Base-by-base conservation (phyloP, 345 rosid species). In the Arabidopsis thaliana region DNA sequence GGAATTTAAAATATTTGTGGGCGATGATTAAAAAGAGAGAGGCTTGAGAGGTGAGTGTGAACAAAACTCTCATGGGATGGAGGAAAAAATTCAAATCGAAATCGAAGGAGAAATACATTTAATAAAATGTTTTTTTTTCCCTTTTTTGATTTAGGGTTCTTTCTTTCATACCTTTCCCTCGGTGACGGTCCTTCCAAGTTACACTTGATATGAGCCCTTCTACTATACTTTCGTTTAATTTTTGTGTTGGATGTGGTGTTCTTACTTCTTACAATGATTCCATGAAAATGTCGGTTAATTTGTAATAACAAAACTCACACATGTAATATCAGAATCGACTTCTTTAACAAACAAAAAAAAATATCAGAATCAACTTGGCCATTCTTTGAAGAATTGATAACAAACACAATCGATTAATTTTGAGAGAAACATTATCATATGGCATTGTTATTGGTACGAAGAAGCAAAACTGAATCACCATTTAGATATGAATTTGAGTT, bases 161-260 rank as follows among this genome's bases (percentile, higher is more conserved):
- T 20, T 50, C 60, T 48, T 24, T 57, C 65, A 58, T 58, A 44
- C 51, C 58, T 76, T n/a, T 14, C 74, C 79, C 79, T 41, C 79
- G 50, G 44, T 76, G 79, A 76, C 30, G 74, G 69, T 76, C 64
- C 63, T 61, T 42, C 79, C 79, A 23, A 76, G 23, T 9, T 76
- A 76, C 79, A 76, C 79, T 76, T 76, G 79, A 76, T 76, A 76
- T 76, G 79, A 76, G 74, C 79, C 79, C 49, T 60, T 60, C 30
- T 32, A 13, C 12, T 11, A 7, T 30, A 10, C n/a, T 16, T 32
- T 12, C 2, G n/a, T 67, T 24, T 9, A 7, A 2, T 64, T 55
- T 16, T 64, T 41, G 33, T 28, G 5, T 6, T 34, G 6, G 66
- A 8, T 49, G 38, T 48, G 4, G 16, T 32, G 7, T 65, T 55